Conservation (phyloP, 208 protist genomes). For the Crithidia brevicula region DNA sequence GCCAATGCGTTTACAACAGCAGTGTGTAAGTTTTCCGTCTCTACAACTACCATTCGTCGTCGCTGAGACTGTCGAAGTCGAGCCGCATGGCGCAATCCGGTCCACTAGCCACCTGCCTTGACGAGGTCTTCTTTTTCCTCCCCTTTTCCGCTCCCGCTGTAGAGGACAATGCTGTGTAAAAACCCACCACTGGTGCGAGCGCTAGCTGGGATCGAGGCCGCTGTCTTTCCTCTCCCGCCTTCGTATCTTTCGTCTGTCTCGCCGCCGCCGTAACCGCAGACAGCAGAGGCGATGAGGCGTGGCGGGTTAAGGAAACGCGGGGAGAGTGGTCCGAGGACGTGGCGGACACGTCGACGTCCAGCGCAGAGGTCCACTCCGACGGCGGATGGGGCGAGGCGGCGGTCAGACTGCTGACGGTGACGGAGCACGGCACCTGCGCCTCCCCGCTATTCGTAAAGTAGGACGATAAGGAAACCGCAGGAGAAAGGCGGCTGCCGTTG, state of each 20-base stretch:
- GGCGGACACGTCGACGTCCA: slow-evolving; percentile 18
- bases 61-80: slow-evolving; percentile 37
- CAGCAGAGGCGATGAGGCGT: neutral
- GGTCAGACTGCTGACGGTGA: slow-evolving; percentile 38
- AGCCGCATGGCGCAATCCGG: slow-evolving; percentile 42
- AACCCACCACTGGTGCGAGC: neutral
- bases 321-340: neutral
- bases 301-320: neutral
- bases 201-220: neutral
- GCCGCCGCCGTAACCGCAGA: neutral
- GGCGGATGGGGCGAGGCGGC: slow-evolving; percentile 2
- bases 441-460: neutral
- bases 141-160: neutral
- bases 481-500: too few relatives aligned
- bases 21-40: neutral
- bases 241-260: too few relatives aligned
- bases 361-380: slow-evolving; percentile 9
- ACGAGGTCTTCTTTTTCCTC: neutral
- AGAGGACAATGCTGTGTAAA: neutral
- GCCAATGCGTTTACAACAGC: too few relatives aligned
- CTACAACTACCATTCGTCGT: slow-evolving; percentile 9
- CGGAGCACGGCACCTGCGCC: slow-evolving; percentile 10
- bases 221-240: too few relatives aligned
- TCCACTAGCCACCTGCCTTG: neutral
- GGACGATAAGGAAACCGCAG: neutral